Percentiles rank a stretch among this genome's conserved stretches.
Conservation (phyloP, 176 grass and related monocot species). For the Carex scoparia region DNA sequence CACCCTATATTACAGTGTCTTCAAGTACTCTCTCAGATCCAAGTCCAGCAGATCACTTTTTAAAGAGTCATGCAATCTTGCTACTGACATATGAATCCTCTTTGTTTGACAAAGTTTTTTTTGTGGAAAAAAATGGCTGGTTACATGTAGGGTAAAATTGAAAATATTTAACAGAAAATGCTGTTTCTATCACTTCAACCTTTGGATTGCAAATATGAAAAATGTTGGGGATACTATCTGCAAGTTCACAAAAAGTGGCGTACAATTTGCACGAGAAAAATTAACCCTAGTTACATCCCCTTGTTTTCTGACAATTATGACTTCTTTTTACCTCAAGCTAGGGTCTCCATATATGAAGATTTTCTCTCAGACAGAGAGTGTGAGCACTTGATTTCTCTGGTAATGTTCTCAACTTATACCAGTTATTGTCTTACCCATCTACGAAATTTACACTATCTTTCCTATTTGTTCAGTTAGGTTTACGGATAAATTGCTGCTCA, state of each 20-base stretch:
- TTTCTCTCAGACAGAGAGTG: conserved; percentile 76
- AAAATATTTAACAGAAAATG: neutral
- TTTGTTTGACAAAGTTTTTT: neutral
- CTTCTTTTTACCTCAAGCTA: conserved; percentile 59
- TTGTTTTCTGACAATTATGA: conserved; percentile 36
- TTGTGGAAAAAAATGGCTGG: neutral
- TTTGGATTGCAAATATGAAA: neutral
- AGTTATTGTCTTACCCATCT: neutral
- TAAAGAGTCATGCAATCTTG: neutral
- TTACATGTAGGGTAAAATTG: neutral
- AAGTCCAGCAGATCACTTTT: neutral
- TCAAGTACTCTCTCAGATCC: neutral
- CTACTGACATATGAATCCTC: neutral
- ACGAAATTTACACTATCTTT: neutral
- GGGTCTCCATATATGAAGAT: conserved; percentile 93
- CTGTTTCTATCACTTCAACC: neutral
- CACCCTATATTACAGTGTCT: neutral
- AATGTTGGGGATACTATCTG: neutral
- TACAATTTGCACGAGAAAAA: neutral
- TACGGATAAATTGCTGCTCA: neutral
- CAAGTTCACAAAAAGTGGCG: neutral
- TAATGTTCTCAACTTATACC: conserved; percentile 33
- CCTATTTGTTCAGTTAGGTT: neutral
- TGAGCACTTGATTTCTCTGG: conserved; percentile 65
- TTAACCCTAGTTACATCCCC: neutral